phyloP scores from a whole-genome alignment of 108 stramenopile genomes.

The Aurantiochytrium sp. region DNA sequence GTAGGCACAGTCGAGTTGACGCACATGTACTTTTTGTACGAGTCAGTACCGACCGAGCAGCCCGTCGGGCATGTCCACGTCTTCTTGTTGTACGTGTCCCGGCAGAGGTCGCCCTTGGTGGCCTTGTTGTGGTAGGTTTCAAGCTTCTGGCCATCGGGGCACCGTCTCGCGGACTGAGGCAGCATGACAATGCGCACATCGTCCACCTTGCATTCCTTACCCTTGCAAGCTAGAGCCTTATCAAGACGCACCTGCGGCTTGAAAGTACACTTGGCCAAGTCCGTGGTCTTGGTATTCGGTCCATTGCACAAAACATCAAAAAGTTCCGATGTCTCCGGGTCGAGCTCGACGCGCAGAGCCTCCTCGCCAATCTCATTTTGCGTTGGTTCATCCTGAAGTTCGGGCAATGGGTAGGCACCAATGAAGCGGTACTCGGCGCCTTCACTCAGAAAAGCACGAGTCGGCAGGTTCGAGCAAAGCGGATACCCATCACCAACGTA shows the following conservation, averaged over 20 bases:
- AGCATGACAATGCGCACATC: not conserved
- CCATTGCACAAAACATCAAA: not conserved
- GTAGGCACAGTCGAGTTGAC: not conserved
- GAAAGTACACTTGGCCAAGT: constrained; percentile 28
- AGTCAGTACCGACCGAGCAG: not conserved
- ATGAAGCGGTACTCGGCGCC: constrained; percentile 55
- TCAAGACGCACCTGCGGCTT: constrained; percentile 22
- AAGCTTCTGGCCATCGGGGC: not conserved
- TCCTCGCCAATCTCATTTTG: not conserved
- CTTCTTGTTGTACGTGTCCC: not conserved
- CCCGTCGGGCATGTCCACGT: not conserved
- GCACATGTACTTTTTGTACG: not conserved
- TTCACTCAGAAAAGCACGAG: constrained; percentile 41
- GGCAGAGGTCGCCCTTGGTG: not conserved
- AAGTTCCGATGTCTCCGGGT: not conserved
- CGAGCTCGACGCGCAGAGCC: constrained; percentile 20
- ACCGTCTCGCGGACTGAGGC: not conserved
- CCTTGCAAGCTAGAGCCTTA: constrained; percentile 23
- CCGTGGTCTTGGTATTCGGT: not conserved
- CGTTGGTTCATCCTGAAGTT: constrained; percentile 17
- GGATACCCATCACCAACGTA: constrained; percentile 58
- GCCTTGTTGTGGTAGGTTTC: not conserved
- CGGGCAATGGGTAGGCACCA: constrained; percentile 34
- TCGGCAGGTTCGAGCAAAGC: constrained; percentile 1
- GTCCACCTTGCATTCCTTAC: not conserved